Conservation (phyloP, 352 stramenopile genomes). For the Phytophthora macrochlamydospora region DNA sequence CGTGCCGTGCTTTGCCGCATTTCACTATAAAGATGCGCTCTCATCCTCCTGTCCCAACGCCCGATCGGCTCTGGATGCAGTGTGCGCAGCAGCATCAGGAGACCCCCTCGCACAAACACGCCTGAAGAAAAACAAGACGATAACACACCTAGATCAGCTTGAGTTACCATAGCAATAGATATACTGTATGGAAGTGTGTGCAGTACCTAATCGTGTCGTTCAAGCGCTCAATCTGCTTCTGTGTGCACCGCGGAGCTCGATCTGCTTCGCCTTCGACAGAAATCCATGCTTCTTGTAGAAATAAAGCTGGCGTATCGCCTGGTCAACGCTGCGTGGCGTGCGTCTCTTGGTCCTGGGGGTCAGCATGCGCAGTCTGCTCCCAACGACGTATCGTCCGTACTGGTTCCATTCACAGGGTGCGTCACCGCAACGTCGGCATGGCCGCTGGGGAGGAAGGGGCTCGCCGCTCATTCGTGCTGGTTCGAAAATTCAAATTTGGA, state of each 20-base stretch:
- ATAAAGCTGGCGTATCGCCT: not conserved
- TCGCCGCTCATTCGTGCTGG: not conserved
- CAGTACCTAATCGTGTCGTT: not conserved
- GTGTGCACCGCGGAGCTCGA: not conserved
- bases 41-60: not conserved
- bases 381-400: not conserved
- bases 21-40: not conserved
- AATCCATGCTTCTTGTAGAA: not conserved
- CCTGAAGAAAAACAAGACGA: constrained; percentile 1
- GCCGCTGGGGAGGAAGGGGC: not conserved
- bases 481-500: not conserved
- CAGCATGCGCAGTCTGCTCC: not conserved
- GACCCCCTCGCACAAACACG: not conserved
- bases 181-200: not conserved
- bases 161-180: not conserved
- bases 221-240: not conserved
- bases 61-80: not conserved
- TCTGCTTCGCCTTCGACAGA: not conserved
- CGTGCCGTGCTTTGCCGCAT: not conserved
- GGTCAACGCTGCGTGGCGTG: not conserved
- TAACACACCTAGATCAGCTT: not conserved
- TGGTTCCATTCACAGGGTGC: not conserved
- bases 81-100: not conserved
- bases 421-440: not conserved
- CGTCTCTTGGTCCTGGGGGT: not conserved